Conservation (phyloP, 31 red algal genomes). For the Odonthalia washingtoniensis region DNA sequence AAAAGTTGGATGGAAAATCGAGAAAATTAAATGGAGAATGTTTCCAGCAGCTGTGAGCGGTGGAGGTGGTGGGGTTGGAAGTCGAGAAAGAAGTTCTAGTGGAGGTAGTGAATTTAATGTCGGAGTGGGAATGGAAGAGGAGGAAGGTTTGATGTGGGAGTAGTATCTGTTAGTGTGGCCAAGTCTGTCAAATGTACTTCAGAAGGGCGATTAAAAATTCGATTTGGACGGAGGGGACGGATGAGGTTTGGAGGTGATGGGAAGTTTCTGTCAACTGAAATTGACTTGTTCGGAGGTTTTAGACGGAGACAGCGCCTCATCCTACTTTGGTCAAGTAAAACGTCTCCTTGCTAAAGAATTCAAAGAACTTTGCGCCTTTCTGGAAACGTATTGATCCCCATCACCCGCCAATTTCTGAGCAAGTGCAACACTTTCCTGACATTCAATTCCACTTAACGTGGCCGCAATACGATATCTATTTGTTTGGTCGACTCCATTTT, state of each 20-base stretch:
- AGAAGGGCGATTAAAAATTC: not conserved
- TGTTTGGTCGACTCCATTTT: too few relatives aligned
- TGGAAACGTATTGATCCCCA: too few relatives aligned
- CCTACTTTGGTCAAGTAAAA: too few relatives aligned
- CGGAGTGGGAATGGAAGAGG: constrained; percentile 24
- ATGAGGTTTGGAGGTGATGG: not conserved
- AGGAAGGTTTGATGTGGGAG: constrained; percentile 6
- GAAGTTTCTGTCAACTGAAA: not conserved
- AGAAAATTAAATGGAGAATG: constrained; percentile 16
- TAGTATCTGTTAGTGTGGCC: too few relatives aligned
- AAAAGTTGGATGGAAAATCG: constrained; percentile 21
- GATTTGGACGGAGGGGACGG: constrained; percentile 20
- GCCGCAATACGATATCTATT: too few relatives aligned
- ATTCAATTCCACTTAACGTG: too few relatives aligned
- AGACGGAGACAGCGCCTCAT: too few relatives aligned
- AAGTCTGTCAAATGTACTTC: constrained; percentile 14
- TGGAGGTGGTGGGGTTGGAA: constrained; percentile 8
- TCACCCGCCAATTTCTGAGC: too few relatives aligned
- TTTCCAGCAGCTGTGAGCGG: constrained; percentile 23
- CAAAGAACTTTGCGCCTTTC: too few relatives aligned
- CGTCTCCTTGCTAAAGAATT: too few relatives aligned
- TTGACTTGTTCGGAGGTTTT: not conserved
- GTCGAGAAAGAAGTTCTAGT: not conserved
- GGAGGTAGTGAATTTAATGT: not conserved
- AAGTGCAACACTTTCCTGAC: too few relatives aligned